phyloP scores from a whole-genome alignment of 495 filamentous ascomycete genomes.

The Hyaloscypha finlandica region DNA sequence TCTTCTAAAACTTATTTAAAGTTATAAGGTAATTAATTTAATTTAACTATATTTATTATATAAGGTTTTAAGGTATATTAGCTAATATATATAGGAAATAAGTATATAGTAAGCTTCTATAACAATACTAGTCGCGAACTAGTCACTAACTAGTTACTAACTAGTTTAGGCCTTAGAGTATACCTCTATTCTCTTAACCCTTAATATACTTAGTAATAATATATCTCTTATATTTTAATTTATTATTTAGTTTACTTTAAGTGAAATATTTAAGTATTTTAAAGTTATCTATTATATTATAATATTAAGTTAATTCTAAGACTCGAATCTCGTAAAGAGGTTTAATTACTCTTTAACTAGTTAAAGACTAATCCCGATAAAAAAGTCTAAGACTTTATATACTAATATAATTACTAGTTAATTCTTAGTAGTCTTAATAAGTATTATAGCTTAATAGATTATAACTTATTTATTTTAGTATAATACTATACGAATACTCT shows the following conservation, averaged over 20 bases:
- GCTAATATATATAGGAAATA: not conserved
- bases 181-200: not conserved
- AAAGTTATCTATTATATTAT: conserved; percentile 1
- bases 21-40: not conserved
- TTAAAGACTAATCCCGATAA: not conserved
- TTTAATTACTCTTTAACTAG: conserved; percentile 1
- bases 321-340: not conserved
- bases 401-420: conserved; percentile 2
- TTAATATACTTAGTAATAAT: not conserved
- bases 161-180: not conserved
- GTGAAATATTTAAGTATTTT: not conserved
- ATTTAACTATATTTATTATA: not conserved
- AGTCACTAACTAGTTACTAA: not conserved
- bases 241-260: not conserved
- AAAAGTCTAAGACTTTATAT: not conserved
- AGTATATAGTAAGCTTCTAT: not conserved
- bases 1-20: not conserved
- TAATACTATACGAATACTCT: not conserved
- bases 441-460: conserved; percentile 1
- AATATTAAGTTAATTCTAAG: conserved; percentile 1
- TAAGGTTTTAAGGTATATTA: not conserved
- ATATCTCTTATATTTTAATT: not conserved
- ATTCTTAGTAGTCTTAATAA: conserved; percentile 4
- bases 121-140: not conserved
- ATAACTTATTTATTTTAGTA: not conserved